phyloP scores from a whole-genome alignment of 2,329 filamentous ascomycete species.

The Epichloe uncinata region DNA sequence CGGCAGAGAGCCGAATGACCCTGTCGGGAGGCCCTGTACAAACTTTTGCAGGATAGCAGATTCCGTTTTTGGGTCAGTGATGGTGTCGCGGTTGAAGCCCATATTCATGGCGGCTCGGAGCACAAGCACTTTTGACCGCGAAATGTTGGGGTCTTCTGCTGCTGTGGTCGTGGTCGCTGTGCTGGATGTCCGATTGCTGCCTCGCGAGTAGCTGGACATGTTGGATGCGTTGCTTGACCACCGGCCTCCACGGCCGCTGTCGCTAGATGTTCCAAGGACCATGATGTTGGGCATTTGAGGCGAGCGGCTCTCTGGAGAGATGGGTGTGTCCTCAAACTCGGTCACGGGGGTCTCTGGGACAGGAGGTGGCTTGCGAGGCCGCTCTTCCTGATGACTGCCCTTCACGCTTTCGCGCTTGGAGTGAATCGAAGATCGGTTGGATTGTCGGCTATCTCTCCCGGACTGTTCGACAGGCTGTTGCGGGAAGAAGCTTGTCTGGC shows the following conservation, averaged over 20 bases:
- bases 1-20: slow-evolving; percentile 62
- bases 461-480: slow-evolving; percentile 35
- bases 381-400: slow-evolving; percentile 31
- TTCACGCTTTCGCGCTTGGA: slow-evolving; percentile 42
- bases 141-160: slow-evolving; percentile 63
- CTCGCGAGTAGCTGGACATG: slow-evolving; percentile 66
- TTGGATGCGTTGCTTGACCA: slow-evolving; percentile 77
- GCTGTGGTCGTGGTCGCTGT: slow-evolving; percentile 58
- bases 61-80: slow-evolving; percentile 30
- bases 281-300: slow-evolving; percentile 76
- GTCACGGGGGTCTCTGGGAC: slow-evolving; percentile 81
- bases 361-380: slow-evolving; percentile 31
- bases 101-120: slow-evolving; percentile 77
- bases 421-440: slow-evolving; percentile 35
- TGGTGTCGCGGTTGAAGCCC: slow-evolving; percentile 55
- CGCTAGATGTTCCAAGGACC: slow-evolving; percentile 59
- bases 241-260: slow-evolving; percentile 46
- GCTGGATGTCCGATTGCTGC: slow-evolving; percentile 50
- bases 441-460: slow-evolving; percentile 35
- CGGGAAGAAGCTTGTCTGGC: slow-evolving; percentile 57
- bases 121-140: slow-evolving; percentile 64
- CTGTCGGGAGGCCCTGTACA: slow-evolving; percentile 59
- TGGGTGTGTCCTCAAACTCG: slow-evolving; percentile 82
- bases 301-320: slow-evolving; percentile 66
- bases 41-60: slow-evolving; percentile 55